phyloP scores from a whole-genome alignment of 2,329 filamentous ascomycete species.

The Ramichloridium luteum region DNA sequence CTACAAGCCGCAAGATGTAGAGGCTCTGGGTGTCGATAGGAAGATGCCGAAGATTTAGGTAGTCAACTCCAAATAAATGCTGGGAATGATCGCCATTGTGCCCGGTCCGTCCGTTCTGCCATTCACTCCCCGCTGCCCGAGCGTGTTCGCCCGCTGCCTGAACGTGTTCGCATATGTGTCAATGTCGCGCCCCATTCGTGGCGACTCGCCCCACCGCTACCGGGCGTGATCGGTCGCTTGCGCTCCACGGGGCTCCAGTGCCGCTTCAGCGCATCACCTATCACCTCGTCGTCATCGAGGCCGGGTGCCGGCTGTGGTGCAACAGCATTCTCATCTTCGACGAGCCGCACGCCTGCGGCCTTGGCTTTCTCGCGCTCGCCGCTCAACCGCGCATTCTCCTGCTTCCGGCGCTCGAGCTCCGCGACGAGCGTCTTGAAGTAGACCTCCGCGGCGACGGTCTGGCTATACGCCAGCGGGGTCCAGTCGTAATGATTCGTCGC shows the following conservation, averaged over 20 bases:
- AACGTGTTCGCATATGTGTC: neutral
- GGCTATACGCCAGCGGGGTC: slow-evolving; percentile 72
- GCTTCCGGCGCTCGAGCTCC: slow-evolving; percentile 54
- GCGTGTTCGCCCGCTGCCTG: too few species aligned
- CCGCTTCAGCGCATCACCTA: slow-evolving; percentile 19
- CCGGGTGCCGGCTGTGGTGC: neutral
- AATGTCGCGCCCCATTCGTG: slow-evolving; percentile 1
- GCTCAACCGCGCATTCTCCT: slow-evolving; percentile 17
- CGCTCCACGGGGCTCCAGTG: slow-evolving; percentile 23
- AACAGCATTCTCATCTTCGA: slow-evolving; percentile 13
- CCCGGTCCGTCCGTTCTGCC: too few species aligned
- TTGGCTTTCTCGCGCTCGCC: slow-evolving; percentile 20
- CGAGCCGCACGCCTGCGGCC: slow-evolving; percentile 20
- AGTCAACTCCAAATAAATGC: too few species aligned
- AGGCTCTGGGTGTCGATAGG: slow-evolving; percentile 62
- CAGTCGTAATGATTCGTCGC: slow-evolving; percentile 65
- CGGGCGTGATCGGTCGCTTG: slow-evolving; percentile 19
- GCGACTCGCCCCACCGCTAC: slow-evolving; percentile 4
- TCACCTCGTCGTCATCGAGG: slow-evolving; percentile 13
- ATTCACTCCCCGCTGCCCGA: too few species aligned
- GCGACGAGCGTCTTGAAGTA: slow-evolving; percentile 67
- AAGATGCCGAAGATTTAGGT: slow-evolving; percentile 50
- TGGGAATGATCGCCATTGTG: too few species aligned
- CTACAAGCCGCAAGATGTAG: slow-evolving; percentile 82
- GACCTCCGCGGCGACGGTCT: slow-evolving; percentile 70